Percentiles rank a stretch among this genome's conserved stretches.
phyloP scores from a whole-genome alignment of 2,329 filamentous ascomycete genomes.

The Beauveria brongniartii region DNA sequence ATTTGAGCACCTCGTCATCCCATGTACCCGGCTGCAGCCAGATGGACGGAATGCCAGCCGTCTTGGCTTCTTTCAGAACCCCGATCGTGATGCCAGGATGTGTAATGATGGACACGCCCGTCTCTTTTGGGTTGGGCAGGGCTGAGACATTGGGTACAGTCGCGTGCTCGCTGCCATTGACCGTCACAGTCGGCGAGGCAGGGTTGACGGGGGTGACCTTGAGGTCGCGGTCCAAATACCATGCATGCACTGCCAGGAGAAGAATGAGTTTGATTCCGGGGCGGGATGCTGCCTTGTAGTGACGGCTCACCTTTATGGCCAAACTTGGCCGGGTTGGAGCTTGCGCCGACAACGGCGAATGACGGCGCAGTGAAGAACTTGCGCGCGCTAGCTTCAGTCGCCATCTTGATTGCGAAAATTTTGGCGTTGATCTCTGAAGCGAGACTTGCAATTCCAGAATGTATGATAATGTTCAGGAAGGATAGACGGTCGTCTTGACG shows the following conservation, averaged over 20 bases:
- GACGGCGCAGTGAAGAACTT: slow-evolving; percentile 71
- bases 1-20: slow-evolving; percentile 65
- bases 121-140: slow-evolving; percentile 59
- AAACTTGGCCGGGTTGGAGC: slow-evolving; percentile 75
- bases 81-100: slow-evolving; percentile 68
- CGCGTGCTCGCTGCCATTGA: slow-evolving; percentile 47
- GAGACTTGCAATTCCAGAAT: neutral
- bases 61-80: slow-evolving; percentile 69
- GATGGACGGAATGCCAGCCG: slow-evolving; percentile 63
- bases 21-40: slow-evolving; percentile 91
- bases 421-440: neutral
- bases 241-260: slow-evolving; percentile 62
- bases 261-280: neutral
- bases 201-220: slow-evolving; percentile 82
- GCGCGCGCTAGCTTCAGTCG: slow-evolving; percentile 63
- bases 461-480: neutral
- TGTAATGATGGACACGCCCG: slow-evolving; percentile 79
- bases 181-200: slow-evolving; percentile 53
- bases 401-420: slow-evolving; percentile 29
- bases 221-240: slow-evolving; percentile 74
- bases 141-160: slow-evolving; percentile 58
- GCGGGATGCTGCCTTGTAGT: neutral
- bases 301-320: slow-evolving; percentile 67
- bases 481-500: neutral
- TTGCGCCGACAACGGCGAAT: slow-evolving; percentile 87